Evolutionary conservation across 129 eudicot genomes (phyloP).

Genomic region (Flaveria robusta): DNA sequence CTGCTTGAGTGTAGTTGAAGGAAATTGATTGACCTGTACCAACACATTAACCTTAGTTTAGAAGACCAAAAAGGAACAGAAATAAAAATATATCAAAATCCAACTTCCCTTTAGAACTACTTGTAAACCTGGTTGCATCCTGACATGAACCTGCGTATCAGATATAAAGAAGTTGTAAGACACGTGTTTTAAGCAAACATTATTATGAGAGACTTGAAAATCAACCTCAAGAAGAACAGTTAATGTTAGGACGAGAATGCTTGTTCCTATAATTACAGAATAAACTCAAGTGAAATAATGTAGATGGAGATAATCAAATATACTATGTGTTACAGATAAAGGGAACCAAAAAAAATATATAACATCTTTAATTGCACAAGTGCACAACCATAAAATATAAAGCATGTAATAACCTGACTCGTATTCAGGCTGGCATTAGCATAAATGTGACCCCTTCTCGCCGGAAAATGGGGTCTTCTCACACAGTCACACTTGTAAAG

Average conservation of each 20-base stretch:
- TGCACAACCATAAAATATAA: background rate
- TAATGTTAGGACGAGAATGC: constrained; percentile 73
- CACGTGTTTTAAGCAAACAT: background rate
- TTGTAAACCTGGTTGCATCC: constrained; percentile 86
- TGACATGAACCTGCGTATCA: constrained; percentile 63
- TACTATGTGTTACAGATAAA: background rate
- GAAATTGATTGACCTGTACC: no score
- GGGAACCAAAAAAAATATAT: no score
- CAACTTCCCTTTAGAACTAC: constrained; percentile 73
- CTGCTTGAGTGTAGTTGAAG: no score
- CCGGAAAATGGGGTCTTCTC: constrained; percentile 80
- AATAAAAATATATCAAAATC: background rate
- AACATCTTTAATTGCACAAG: background rate
- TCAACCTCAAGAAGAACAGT: constrained; percentile 76
- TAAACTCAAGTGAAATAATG: constrained; percentile 10
- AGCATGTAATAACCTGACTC: constrained; percentile 52
- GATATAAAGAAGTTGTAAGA: background rate
- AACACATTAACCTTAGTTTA: no score
- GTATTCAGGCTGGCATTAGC: constrained; percentile 67
- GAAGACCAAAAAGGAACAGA: background rate
- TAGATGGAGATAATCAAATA: background rate
- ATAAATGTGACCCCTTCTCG: constrained; percentile 76
- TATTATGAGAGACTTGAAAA: background rate
- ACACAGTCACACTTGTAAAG: constrained; percentile 55
- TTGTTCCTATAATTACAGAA: constrained; percentile 75